Evolutionary conservation across 192 early-diverging fungal species (phyloP).

Genomic region (Entomortierella parvispora): DNA sequence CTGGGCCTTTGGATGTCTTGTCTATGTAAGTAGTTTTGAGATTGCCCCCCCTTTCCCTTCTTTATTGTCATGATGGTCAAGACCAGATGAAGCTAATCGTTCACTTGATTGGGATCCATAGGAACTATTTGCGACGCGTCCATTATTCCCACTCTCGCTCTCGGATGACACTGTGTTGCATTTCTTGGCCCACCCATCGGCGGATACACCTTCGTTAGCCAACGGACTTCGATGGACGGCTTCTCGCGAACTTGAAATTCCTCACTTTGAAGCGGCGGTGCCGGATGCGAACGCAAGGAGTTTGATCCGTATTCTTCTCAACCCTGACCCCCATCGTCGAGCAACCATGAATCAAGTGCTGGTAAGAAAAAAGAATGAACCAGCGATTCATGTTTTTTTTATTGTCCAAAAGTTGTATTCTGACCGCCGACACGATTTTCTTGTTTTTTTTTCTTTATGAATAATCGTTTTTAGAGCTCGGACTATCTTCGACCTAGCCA

Average conservation of each 20-base stretch:
- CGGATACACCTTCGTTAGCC: constrained; percentile 54
- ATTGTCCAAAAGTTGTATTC: background rate
- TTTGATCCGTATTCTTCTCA: constrained; percentile 52
- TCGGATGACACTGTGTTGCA: constrained; percentile 61
- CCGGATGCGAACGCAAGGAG: constrained; percentile 45
- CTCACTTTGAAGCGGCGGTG: constrained; percentile 52
- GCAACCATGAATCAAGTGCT: constrained; percentile 51
- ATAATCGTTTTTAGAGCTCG: background rate
- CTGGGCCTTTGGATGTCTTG: constrained; percentile 62
- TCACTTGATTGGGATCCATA: no score
- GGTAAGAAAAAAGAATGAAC: constrained; percentile 24
- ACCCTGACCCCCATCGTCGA: constrained; percentile 53
- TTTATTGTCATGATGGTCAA: no score
- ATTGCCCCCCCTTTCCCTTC: background rate
- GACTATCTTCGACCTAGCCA: constrained; percentile 2
- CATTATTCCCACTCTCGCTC: constrained; percentile 53
- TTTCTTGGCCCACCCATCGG: constrained; percentile 59
- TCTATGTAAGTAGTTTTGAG: constrained; percentile 51
- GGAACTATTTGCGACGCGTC: constrained; percentile 58
- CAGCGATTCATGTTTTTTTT: background rate
- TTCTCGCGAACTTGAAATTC: constrained; percentile 54
- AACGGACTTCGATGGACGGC: constrained; percentile 57
- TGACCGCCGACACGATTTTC: no score
- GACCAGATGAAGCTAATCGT: no score
- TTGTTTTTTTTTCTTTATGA: background rate